Percentiles rank a stretch among this genome's conserved stretches.
phyloP scores from a whole-genome alignment of 108 stramenopile genomes.

The Phaeodactylum tricornutum region DNA sequence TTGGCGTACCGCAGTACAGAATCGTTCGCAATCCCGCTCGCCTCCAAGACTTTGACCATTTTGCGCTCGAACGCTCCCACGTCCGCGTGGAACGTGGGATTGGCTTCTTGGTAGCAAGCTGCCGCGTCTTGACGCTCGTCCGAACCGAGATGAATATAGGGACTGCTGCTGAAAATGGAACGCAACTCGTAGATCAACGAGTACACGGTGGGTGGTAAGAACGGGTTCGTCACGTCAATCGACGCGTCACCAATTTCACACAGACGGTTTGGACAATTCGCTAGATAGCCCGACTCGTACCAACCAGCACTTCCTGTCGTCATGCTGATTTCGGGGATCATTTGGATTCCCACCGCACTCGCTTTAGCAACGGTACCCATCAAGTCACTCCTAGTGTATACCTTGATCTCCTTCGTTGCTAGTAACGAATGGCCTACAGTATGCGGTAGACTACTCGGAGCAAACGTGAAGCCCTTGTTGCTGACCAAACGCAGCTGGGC shows the following conservation, averaged over 20 bases:
- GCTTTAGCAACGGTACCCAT: conserved; percentile 4
- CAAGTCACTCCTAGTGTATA: conserved; percentile 4
- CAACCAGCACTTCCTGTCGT: conserved; percentile 17
- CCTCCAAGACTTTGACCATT: neutral
- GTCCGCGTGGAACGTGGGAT: neutral
- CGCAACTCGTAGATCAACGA: conserved; percentile 7
- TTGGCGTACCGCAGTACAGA: conserved; percentile 6
- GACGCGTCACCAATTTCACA: too few relatives aligned
- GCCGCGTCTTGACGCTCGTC: conserved; percentile 4
- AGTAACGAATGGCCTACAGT: neutral
- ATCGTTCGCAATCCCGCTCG: neutral
- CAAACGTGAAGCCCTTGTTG: conserved; percentile 13
- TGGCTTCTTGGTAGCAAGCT: conserved; percentile 5
- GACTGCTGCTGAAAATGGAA: conserved; percentile 3
- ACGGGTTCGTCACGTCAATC: too few relatives aligned
- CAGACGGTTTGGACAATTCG: conserved; percentile 12
- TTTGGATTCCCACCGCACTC: conserved; percentile 4
- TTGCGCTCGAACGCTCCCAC: neutral
- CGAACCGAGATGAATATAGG: conserved; percentile 6
- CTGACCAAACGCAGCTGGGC: conserved; percentile 17
- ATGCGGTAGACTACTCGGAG: neutral
- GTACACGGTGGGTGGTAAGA: too few relatives aligned
- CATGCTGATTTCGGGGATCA: conserved; percentile 28
- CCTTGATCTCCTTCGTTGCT: neutral
- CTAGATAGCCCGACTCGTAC: conserved; percentile 12